Conservation (phyloP, 106 monocot genomes). For the Dendrobium huoshanense region DNA sequence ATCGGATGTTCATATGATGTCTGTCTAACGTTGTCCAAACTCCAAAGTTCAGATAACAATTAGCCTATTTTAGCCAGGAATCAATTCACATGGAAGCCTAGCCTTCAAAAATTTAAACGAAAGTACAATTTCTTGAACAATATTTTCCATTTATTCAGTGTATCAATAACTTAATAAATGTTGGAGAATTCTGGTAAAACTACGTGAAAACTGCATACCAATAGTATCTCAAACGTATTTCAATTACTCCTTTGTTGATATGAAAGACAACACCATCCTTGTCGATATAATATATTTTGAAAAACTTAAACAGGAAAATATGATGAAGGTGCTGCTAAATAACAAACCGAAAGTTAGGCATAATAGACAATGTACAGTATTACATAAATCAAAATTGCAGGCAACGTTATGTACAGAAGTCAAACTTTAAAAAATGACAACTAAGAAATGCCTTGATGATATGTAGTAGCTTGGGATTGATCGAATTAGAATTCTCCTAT, state of each 20-base stretch:
- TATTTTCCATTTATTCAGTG: neutral
- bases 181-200: too few species aligned
- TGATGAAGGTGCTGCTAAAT: too few species aligned
- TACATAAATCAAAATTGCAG: neutral
- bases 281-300: too few species aligned
- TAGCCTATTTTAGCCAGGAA: neutral
- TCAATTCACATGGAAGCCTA: neutral
- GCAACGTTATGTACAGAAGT: neutral
- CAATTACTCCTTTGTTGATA: too few species aligned
- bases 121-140: neutral
- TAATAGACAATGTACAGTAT: neutral
- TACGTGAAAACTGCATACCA: too few species aligned
- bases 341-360: neutral
- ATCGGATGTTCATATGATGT: neutral
- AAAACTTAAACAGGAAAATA: too few species aligned
- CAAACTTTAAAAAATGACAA: neutral
- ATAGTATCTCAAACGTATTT: too few species aligned
- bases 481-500: neutral
- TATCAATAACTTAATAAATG: neutral
- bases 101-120: neutral
- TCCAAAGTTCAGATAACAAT: neutral
- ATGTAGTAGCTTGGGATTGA: neutral
- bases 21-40: neutral
- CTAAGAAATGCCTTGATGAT: neutral
- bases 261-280: too few species aligned